Evolutionary conservation across 495 filamentous ascomycete species (phyloP), one percentile per base, ranked within the genome.

Genomic region (Talaromyces adpressus): DNA sequence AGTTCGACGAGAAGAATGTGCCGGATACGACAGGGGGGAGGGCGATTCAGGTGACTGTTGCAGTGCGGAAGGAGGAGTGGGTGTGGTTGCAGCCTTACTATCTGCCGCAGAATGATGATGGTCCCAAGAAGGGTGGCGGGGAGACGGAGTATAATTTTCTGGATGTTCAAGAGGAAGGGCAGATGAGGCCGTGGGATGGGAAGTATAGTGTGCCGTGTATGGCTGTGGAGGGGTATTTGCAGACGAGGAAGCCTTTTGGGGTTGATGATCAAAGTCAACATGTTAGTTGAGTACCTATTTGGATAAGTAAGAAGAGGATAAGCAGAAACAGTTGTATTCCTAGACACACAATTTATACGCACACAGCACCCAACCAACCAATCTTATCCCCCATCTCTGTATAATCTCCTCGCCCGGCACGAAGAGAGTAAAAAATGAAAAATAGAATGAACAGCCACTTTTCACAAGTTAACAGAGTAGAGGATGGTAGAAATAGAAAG

Each of bases 81-180:
- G 45, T 54, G 22, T 54, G 51, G 20, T 29, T 54, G 51, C 51
- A 54, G 22, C 51, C 51, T 54, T 54, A 22, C 23, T 54, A 16
- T 36, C 1, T 36, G 51, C 23, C 11, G 51, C n/a, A 29, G 9
- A 6, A 20, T 7, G 18, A 49, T 49, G 18, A 7, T 18, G n/a
- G n/a, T n/a, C n/a, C 2, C 14, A 0, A 3, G 14, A 8, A 18
- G 11, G 9, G 49, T n/a, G n/a, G n/a, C n/a, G n/a, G 25, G 0
- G 51, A 29, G 51, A 54, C 51, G 51, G 51, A 54, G 51, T 54
- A 54, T 27, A 54, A 54, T 16, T 54, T 54, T 54, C 23, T 54
- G 51, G 23, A 54, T 54, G 11, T 54, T 54, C 22, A 54, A 7
- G 49, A 3, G 49, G 49, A 53, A 53, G 49, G 22, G 20, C 49